These are phyloP conservation scores for Syzygium aqueum DNA, from an alignment of 345 rosid genomes.

Conservation along the genomic window DNA sequence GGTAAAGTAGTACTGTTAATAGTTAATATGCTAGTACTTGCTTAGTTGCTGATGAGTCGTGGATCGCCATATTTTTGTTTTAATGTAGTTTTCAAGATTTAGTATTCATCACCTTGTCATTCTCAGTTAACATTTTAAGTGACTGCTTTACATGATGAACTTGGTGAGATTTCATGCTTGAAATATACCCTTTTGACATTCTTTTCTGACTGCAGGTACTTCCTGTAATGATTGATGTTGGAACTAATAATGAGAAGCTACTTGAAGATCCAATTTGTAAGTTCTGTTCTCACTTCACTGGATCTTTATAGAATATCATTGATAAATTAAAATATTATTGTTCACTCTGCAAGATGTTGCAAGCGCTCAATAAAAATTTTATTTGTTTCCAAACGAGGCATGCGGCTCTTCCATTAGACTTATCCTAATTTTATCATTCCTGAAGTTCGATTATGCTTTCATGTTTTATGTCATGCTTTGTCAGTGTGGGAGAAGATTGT, in stretches of 20 bases:
- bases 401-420: not conserved
- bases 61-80: not conserved
- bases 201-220: conserved; percentile 47
- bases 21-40: not conserved
- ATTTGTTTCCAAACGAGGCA: not conserved
- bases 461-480: not conserved
- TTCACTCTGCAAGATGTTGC: not conserved
- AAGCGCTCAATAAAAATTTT: not conserved
- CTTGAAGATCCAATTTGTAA: conserved; percentile 79
- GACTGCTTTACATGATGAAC: not conserved
- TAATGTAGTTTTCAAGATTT: not conserved
- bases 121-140: not conserved
- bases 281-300: conserved; percentile 13
- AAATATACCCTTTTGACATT: not conserved
- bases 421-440: not conserved
- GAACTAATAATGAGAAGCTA: conserved; percentile 93
- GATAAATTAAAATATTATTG: not conserved
- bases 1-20: not conserved
- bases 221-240: conserved; percentile 99
- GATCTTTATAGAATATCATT: not conserved
- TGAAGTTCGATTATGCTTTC: not conserved
- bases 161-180: not conserved
- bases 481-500: not conserved
- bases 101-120: not conserved
- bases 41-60: not conserved